Evolutionary conservation across 73 alveolate genomes (phyloP), one percentile per base, ranked within the genome.

Genomic region (Paramecium octaurelia): DNA sequence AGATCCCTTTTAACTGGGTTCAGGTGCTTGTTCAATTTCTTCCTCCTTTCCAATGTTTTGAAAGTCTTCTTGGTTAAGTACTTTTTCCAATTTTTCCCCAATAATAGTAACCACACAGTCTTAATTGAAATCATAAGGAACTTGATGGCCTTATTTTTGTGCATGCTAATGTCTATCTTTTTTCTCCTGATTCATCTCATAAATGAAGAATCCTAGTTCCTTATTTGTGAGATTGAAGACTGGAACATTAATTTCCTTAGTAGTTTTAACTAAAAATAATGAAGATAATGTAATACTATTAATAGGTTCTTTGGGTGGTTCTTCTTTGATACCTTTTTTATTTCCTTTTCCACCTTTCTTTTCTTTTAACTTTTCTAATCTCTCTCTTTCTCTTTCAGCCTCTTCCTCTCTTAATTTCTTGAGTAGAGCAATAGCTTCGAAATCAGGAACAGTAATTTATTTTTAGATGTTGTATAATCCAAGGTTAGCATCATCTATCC

Each of bases 401-500:
- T 80, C 91, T 80, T 80, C 91, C 44, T 80, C 91, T 46, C 57
- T 80, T 48, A 80, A 35, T 48, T 48, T 80, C 76, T 80, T 80
- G 1, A 80, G 16, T 44, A 80, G 24, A n/a, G 91, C 91, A 24
- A 80, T 80, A 1, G 91, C 91, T 46, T 80, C 91, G 46, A 80
- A 44, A 80, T 80, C 91, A 43, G 91, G 91, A 7, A 80, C 91
- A 20, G 91, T 80, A 0, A 80, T 80, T 64, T 40, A 23, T 20
- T 80, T 80, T 42, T 80, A 34, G 10, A 80, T 80, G 12, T 80
- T 42, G 7, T 44, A 44, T 46, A 80, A 80, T 14, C 50, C 57
- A 9, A 80, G 57, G 18, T 80, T 80, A 12, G 91, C 91, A 80
- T 80, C 91, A 48, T 80, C 91, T 10, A 80, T 80, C 91, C 91